Evolutionary conservation across 2,329 filamentous ascomycete species (phyloP).

Genomic region (Penicillium sumatraense): DNA sequence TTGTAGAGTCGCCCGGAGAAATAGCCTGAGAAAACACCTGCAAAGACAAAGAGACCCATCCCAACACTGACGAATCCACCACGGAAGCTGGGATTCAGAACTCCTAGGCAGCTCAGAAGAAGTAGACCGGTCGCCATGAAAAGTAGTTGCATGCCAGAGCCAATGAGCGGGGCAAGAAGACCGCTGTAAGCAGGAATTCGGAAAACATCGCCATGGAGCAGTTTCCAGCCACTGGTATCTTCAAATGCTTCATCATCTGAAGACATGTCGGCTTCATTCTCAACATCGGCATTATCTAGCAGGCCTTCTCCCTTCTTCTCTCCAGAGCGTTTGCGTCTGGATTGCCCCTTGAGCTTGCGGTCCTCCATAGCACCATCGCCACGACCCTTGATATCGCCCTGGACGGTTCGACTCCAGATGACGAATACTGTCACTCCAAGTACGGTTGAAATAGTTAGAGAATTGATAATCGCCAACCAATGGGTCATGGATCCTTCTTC

Average conservation of each 20-base stretch:
- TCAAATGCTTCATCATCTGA: constrained; percentile 76
- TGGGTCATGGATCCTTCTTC: constrained; percentile 81
- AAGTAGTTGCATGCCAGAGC: constrained; percentile 83
- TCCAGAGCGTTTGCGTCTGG: constrained; percentile 36
- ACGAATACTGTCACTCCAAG: constrained; percentile 79
- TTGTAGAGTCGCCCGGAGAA: constrained; percentile 83
- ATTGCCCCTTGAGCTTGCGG: constrained; percentile 61
- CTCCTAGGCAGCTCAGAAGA: constrained; percentile 72
- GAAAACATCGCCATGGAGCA: constrained; percentile 88
- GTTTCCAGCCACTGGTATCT: constrained; percentile 85
- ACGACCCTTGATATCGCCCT: constrained; percentile 76
- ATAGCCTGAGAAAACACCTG: constrained; percentile 83
- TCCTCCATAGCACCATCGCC: constrained; percentile 70
- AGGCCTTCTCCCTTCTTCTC: constrained; percentile 63
- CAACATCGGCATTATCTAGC: constrained; percentile 60
- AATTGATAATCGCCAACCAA: constrained; percentile 88
- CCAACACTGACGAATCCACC: constrained; percentile 87
- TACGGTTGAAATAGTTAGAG: constrained; percentile 78
- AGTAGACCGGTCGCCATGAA: constrained; percentile 79
- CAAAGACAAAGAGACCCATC: constrained; percentile 80
- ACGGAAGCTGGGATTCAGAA: constrained; percentile 86
- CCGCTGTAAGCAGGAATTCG: constrained; percentile 71
- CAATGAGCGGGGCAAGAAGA: constrained; percentile 77
- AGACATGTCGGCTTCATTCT: constrained; percentile 60
- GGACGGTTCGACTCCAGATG: constrained; percentile 77